phyloP scores from a whole-genome alignment of 768 basidiomycete species.

The Termitomyces sp. region DNA sequence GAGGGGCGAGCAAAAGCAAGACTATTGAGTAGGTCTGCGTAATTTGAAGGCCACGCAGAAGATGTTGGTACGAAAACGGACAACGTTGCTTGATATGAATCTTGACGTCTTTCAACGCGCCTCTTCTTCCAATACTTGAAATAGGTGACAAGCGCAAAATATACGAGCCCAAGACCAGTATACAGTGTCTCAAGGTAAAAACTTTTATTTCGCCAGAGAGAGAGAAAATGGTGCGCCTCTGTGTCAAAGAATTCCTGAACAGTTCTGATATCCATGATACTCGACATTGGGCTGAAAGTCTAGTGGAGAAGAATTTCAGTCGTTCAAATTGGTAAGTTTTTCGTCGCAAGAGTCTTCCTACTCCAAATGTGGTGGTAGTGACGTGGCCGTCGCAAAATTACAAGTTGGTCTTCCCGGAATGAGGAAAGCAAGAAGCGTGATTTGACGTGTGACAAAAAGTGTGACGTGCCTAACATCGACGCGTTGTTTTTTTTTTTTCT shows the following conservation, averaged over 20 bases:
- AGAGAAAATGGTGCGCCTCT: not conserved
- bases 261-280: not conserved
- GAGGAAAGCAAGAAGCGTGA: too few relatives aligned
- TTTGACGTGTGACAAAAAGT: too few relatives aligned
- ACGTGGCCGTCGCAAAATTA: not conserved
- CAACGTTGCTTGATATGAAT: constrained; percentile 31
- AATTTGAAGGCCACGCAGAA: constrained; percentile 38
- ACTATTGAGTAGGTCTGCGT: constrained; percentile 25
- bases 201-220: not conserved
- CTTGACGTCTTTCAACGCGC: not conserved
- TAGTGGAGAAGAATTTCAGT: not conserved
- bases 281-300: not conserved
- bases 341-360: not conserved
- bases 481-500: too few relatives aligned
- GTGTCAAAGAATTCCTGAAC: not conserved
- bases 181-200: not conserved
- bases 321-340: not conserved
- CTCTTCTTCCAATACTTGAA: not conserved
- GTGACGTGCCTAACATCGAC: not conserved
- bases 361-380: not conserved
- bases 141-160: not conserved
- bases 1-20: constrained; percentile 7
- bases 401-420: too few relatives aligned
- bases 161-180: not conserved
- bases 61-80: constrained; percentile 37